Evolutionary conservation across 345 rosid species (phyloP).

Genomic region (Euphorbia tirucalli): DNA sequence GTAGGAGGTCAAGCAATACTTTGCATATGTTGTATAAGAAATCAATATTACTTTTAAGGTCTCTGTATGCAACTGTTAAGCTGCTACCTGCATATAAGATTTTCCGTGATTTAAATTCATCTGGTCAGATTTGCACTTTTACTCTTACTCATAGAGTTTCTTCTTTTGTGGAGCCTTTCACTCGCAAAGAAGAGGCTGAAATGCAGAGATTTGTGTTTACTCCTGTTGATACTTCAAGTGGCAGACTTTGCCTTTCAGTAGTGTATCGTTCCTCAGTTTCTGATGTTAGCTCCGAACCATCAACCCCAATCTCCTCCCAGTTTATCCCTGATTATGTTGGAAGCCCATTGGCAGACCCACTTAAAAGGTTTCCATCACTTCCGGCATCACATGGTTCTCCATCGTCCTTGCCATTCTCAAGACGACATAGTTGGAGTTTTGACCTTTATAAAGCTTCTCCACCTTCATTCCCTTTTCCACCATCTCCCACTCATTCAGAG

Average conservation of each 20-base stretch:
- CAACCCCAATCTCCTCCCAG: constrained; percentile 77
- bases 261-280: constrained; percentile 57
- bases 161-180: constrained; percentile 73
- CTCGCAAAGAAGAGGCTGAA: constrained; percentile 77
- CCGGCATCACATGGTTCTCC: constrained; percentile 74
- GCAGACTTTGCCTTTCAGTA: constrained; percentile 86
- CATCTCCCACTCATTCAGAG: constrained; percentile 81
- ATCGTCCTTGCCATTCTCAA: constrained; percentile 69
- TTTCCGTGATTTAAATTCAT: constrained; percentile 71
- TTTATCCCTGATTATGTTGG: constrained; percentile 93
- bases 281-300: constrained; percentile 61
- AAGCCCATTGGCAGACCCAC: constrained; percentile 88
- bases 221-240: constrained; percentile 76
- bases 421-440: constrained; percentile 88
- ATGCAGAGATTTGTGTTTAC: constrained; percentile 80
- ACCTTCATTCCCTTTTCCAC: constrained; percentile 65
- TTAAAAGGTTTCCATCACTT: constrained; percentile 73
- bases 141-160: constrained; percentile 77
- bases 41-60: constrained; percentile 72
- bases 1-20: constrained; percentile 62
- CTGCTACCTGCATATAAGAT: constrained; percentile 89
- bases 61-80: constrained; percentile 76
- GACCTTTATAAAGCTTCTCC: constrained; percentile 67
- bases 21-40: constrained; percentile 72
- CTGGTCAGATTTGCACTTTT: constrained; percentile 53